phyloP scores from a whole-genome alignment of 2,329 filamentous ascomycete genomes.

The Juglanconis sp. region DNA sequence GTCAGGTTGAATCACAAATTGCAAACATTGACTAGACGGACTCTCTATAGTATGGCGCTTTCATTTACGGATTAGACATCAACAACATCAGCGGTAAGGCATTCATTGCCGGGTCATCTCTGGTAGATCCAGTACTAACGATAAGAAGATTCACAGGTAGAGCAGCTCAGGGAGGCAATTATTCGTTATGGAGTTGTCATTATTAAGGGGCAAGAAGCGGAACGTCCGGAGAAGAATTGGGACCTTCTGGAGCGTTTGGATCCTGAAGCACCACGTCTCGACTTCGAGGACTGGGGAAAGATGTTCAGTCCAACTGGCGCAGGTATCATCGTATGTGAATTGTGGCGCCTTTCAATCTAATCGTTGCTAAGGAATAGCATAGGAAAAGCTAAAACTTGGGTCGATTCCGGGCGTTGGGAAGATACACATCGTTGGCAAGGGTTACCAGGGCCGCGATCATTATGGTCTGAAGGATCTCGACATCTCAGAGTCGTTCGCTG shows the following conservation, averaged over 20 bases:
- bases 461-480: conserved; percentile 31
- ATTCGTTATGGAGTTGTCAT: neutral
- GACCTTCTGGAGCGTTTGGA: neutral
- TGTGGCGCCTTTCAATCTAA: neutral
- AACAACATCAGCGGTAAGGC: conserved; percentile 2
- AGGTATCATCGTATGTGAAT: neutral
- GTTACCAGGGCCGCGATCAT: conserved; percentile 34
- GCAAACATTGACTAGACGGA: too few relatives aligned
- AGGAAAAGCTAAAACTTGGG: too few relatives aligned
- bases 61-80: neutral
- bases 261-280: neutral
- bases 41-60: conserved; percentile 5
- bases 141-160: neutral
- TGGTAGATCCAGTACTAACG: neutral
- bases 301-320: neutral
- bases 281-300: neutral
- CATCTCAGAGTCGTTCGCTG: conserved; percentile 19
- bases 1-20: too few relatives aligned
- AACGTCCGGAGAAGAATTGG: neutral
- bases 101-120: neutral
- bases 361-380: conserved; percentile 6
- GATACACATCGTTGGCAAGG: conserved; percentile 34
- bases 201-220: neutral
- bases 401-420: conserved; percentile 32
- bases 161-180: neutral